These are phyloP conservation scores for Exserohilum rostratum DNA, from an alignment of 2,329 filamentous ascomycete genomes.

Conservation along the genomic window DNA sequence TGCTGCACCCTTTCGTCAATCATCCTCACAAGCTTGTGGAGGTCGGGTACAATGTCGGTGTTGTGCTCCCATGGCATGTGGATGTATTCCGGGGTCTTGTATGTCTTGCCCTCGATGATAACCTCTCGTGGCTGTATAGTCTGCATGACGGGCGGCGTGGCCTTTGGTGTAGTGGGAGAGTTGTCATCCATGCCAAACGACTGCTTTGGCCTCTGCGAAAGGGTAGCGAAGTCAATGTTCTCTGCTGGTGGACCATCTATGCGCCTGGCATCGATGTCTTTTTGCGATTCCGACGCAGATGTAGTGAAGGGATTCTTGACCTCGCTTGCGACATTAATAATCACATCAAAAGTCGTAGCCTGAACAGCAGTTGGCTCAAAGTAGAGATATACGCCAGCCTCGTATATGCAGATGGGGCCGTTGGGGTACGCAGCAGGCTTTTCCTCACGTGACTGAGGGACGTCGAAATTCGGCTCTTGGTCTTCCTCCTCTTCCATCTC, in stretches of 20 bases:
- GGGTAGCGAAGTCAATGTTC: conserved; percentile 44
- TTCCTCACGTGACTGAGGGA: conserved; percentile 65
- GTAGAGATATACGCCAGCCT: conserved; percentile 78
- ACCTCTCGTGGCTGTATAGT: conserved; percentile 34
- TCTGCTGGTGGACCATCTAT: conserved; percentile 45
- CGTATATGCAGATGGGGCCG: conserved; percentile 81
- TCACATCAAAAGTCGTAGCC: conserved; percentile 77
- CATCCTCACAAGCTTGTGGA: conserved; percentile 75
- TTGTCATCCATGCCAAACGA: conserved; percentile 38
- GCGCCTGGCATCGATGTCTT: conserved; percentile 45
- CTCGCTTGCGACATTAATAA: conserved; percentile 84
- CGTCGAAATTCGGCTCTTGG: conserved; percentile 58
- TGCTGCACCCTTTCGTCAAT: conserved; percentile 75
- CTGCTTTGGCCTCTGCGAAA: conserved; percentile 34
- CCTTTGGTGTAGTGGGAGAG: conserved; percentile 60
- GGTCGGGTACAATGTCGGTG: conserved; percentile 79
- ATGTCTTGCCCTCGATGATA: conserved; percentile 32
- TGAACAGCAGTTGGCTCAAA: conserved; percentile 80
- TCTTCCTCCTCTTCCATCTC: conserved; percentile 75
- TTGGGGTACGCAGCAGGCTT: conserved; percentile 84
- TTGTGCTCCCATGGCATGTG: conserved; percentile 90
- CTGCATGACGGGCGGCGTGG: conserved; percentile 54
- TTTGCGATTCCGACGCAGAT: conserved; percentile 33
- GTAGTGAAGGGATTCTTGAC: conserved; percentile 74
- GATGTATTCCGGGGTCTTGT: conserved; percentile 74